A percentile compares a stretch with the other conserved stretches of the same genome.
phyloP scores from a whole-genome alignment of 345 rosid genomes.

The Linum usitatissimum region DNA sequence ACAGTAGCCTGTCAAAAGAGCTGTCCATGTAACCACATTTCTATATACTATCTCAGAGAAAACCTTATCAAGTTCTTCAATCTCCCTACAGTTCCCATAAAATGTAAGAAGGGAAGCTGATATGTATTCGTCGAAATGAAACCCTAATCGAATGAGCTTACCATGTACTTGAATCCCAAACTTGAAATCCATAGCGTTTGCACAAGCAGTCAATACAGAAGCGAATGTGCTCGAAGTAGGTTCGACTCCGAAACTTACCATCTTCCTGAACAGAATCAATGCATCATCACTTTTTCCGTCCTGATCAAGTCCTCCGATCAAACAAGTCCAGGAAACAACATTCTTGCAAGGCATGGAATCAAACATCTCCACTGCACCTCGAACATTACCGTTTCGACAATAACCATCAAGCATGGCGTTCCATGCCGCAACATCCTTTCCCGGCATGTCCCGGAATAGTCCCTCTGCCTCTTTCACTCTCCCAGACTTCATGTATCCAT shows the following conservation, averaged over 20 bases:
- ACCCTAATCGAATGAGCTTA: neutral
- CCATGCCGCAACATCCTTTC: conserved; percentile 58
- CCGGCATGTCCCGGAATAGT: conserved; percentile 30
- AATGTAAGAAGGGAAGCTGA: conserved; percentile 53
- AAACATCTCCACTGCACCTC: conserved; percentile 46
- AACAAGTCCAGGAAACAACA: conserved; percentile 75
- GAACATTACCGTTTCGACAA: conserved; percentile 37
- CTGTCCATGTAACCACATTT: conserved; percentile 60
- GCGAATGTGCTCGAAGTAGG: conserved; percentile 43
- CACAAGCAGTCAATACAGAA: conserved; percentile 35
- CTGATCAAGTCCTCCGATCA: conserved; percentile 63
- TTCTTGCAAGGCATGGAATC: conserved; percentile 42
- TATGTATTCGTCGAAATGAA: conserved; percentile 30
- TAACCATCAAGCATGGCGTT: conserved; percentile 69
- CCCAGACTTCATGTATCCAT: conserved; percentile 51
- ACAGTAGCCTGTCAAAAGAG: conserved; percentile 49
- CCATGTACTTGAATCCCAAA: neutral
- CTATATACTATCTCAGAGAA: conserved; percentile 29
- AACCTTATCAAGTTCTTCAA: conserved; percentile 31
- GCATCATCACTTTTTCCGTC: conserved; percentile 44
- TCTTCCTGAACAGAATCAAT: conserved; percentile 33
- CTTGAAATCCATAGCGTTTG: neutral
- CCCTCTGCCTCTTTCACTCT: conserved; percentile 18
- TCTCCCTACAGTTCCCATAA: conserved; percentile 47
- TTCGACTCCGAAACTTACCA: conserved; percentile 32